A percentile compares a stretch with the other conserved stretches of the same genome.
Conservation (phyloP, 1,284 basidiomycete genomes). For the Sporisorium iseilematis-ciliati region DNA sequence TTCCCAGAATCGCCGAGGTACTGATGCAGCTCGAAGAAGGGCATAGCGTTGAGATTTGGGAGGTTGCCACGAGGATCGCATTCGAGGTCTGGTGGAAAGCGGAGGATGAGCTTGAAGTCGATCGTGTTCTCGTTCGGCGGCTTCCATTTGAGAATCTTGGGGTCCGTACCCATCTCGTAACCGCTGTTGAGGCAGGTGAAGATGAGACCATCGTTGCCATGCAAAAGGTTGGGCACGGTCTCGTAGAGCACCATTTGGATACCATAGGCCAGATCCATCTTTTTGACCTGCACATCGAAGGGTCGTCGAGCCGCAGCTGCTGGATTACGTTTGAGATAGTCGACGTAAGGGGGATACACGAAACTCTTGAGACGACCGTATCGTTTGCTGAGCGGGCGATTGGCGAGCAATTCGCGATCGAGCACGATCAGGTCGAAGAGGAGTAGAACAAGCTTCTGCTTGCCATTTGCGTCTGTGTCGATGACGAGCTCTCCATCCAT, state of each 20-base stretch:
- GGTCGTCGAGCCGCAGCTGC: constrained; percentile 78
- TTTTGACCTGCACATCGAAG: constrained; percentile 87
- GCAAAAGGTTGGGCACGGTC: constrained; percentile 87
- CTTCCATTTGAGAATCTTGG: constrained; percentile 95
- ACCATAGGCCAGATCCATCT: constrained; percentile 88
- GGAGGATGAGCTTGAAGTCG: constrained; percentile 93
- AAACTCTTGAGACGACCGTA: constrained; percentile 87
- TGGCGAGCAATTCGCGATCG: constrained; percentile 87
- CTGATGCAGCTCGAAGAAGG: constrained; percentile 83
- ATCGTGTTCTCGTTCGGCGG: constrained; percentile 97
- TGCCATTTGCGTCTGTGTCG: constrained; percentile 77
- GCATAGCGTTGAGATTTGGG: constrained; percentile 87
- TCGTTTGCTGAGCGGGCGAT: constrained; percentile 82
- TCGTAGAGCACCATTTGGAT: constrained; percentile 85
- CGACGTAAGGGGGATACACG: constrained; percentile 84
- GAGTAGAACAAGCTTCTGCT: constrained; percentile 79
- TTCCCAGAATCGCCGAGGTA: constrained; percentile 72
- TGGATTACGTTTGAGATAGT: constrained; percentile 79
- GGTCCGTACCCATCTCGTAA: constrained; percentile 90
- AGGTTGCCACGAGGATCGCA: constrained; percentile 62
- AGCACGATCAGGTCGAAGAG: constrained; percentile 94
- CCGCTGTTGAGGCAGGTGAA: constrained; percentile 90
- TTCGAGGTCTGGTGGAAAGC: constrained; percentile 79
- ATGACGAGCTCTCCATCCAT: constrained; percentile 95
- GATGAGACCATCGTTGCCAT: constrained; percentile 95